phyloP scores from a whole-genome alignment of 192 early-diverging fungal species.

The Ambispora gerdemannii region DNA sequence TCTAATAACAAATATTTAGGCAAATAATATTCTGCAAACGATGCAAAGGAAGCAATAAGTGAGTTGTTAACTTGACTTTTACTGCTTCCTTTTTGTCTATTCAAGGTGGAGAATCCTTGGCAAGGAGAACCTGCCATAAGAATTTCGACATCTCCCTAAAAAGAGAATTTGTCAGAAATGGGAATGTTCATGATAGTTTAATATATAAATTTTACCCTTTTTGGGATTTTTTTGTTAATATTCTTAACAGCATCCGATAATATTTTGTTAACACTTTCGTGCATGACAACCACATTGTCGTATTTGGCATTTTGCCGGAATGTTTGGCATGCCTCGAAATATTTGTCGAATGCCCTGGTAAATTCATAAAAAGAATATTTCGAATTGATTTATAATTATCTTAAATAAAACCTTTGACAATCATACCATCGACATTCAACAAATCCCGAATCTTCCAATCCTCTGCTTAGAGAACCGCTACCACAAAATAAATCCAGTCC shows the following conservation, averaged over 20 bases:
- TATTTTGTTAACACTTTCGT: constrained; percentile 34
- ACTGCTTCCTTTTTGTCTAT: constrained; percentile 6
- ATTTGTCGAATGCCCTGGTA: constrained; percentile 34
- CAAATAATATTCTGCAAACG: constrained; percentile 32
- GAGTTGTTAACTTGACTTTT: constrained; percentile 26
- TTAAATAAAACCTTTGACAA: background rate
- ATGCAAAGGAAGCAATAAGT: constrained; percentile 29
- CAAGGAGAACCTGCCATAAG: constrained; percentile 37
- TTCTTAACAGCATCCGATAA: constrained; percentile 22
- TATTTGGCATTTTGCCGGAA: constrained; percentile 23
- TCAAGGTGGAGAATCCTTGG: constrained; percentile 33
- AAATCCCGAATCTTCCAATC: constrained; percentile 33
- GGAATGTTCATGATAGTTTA: too few species aligned
- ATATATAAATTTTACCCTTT: constrained; percentile 8
- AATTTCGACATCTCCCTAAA: constrained; percentile 35
- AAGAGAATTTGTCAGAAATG: background rate
- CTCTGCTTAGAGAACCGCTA: constrained; percentile 31
- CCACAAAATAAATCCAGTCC: constrained; percentile 35
- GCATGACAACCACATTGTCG: constrained; percentile 3
- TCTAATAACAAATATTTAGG: constrained; percentile 34
- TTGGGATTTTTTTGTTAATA: background rate
- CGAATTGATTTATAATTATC: background rate
- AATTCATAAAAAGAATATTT: background rate
- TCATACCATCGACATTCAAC: constrained; percentile 32
- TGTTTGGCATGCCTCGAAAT: constrained; percentile 28